phyloP scores from a whole-genome alignment of 495 filamentous ascomycete species.

The Usnea hakonensis region DNA sequence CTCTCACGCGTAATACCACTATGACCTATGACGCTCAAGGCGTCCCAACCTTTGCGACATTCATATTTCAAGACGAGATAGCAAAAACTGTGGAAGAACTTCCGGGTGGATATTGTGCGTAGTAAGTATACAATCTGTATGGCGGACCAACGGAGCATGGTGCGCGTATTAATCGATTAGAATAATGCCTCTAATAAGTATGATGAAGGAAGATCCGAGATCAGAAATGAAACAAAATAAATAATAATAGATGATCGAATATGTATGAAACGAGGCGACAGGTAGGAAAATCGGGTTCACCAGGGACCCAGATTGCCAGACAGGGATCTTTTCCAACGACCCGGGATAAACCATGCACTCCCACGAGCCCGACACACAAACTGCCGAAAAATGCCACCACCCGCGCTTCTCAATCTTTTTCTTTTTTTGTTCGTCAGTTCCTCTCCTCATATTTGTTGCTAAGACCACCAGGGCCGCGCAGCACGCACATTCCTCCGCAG shows the following conservation, averaged over 20 bases:
- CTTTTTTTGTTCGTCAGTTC: no score
- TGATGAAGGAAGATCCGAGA: no score
- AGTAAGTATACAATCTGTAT: background rate
- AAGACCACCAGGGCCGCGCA: no score
- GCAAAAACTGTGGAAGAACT: no score
- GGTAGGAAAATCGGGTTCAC: background rate
- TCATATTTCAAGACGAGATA: no score
- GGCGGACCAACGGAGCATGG: background rate
- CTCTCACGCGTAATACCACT: no score
- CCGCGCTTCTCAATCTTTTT: background rate
- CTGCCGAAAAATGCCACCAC: background rate
- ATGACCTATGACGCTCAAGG: no score
- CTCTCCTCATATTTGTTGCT: background rate
- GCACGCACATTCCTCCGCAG: background rate
- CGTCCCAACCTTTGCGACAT: no score
- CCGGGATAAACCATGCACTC: background rate
- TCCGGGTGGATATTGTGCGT: no score
- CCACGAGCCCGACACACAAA: background rate
- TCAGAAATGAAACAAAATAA: background rate
- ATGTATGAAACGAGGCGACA: background rate
- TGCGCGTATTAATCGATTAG: background rate
- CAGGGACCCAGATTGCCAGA: background rate
- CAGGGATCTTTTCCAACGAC: background rate
- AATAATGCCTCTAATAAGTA: background rate
- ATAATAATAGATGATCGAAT: background rate